These are phyloP conservation scores for Colletotrichum cuscutae DNA, from an alignment of 2,329 filamentous ascomycete genomes.

Conservation along the genomic window DNA sequence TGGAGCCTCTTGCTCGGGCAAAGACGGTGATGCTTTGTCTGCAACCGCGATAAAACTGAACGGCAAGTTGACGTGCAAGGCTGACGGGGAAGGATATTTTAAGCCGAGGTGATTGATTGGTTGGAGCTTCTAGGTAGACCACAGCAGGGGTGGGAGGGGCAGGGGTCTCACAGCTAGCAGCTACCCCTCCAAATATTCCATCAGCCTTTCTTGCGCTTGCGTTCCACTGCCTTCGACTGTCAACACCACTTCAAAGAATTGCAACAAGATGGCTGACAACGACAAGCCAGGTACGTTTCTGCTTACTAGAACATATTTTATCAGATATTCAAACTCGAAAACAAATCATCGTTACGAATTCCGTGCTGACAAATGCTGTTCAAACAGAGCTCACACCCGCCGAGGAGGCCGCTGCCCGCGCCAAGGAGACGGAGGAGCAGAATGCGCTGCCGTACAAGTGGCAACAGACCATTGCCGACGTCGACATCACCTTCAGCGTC, in stretches of 20 bases:
- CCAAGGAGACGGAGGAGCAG: constrained; percentile 87
- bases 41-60: background rate
- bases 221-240: constrained; percentile 38
- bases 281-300: constrained; percentile 44
- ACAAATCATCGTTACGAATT: background rate
- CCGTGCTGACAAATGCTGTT: constrained; percentile 51
- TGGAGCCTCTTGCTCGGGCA: background rate
- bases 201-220: constrained; percentile 19
- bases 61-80: constrained; percentile 6
- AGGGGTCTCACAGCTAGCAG: constrained; percentile 31
- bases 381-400: constrained; percentile 62
- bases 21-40: background rate
- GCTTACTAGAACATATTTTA: too few relatives aligned
- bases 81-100: constrained; percentile 11
- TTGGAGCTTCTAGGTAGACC: background rate
- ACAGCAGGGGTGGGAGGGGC: constrained; percentile 1
- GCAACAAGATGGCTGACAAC: constrained; percentile 53
- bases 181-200: constrained; percentile 38
- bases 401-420: constrained; percentile 67
- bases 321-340: constrained; percentile 9
- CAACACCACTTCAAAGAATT: constrained; percentile 4
- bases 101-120: constrained; percentile 33
- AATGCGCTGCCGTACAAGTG: constrained; percentile 95
- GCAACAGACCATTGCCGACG: constrained; percentile 90
- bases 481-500: constrained; percentile 82